Conservation (phyloP, 2,329 filamentous ascomycete genomes). For the Lasiodiplodia sp. region DNA sequence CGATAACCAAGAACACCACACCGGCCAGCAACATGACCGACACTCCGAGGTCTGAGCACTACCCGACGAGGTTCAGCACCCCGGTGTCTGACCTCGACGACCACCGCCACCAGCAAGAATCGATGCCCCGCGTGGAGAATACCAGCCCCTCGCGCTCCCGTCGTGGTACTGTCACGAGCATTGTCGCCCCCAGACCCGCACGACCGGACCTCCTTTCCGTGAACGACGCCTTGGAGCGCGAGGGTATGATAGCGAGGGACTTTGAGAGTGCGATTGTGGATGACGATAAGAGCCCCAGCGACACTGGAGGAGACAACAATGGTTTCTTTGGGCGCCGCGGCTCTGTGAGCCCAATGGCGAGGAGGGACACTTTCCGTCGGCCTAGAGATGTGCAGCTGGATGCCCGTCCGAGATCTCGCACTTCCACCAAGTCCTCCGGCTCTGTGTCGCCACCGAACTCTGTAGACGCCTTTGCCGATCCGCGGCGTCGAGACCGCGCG, state of each 20-base stretch:
- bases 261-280: slow-evolving; percentile 80
- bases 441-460: slow-evolving; percentile 93
- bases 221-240: slow-evolving; percentile 53
- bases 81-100: slow-evolving; percentile 86
- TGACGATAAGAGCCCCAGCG: slow-evolving; percentile 63
- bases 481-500: slow-evolving; percentile 80
- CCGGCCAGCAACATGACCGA: slow-evolving; percentile 54
- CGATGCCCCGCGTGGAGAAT: slow-evolving; percentile 63
- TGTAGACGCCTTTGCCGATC: slow-evolving; percentile 94
- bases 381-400: slow-evolving; percentile 45
- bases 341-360: slow-evolving; percentile 52
- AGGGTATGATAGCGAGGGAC: slow-evolving; percentile 68
- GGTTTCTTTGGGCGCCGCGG: slow-evolving; percentile 56
- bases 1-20: not conserved
- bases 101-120: slow-evolving; percentile 74
- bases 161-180: slow-evolving; percentile 78
- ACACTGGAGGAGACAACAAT: slow-evolving; percentile 43
- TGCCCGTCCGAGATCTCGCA: slow-evolving; percentile 49
- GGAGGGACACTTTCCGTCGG: slow-evolving; percentile 54
- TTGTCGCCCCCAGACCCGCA: slow-evolving; percentile 35
- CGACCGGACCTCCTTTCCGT: slow-evolving; percentile 35
- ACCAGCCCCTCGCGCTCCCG: slow-evolving; percentile 55
- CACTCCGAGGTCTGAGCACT: slow-evolving; percentile 70
- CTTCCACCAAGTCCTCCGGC: slow-evolving; percentile 64
- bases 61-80: slow-evolving; percentile 72